Percentiles rank a stretch among this genome's conserved stretches.
Conservation (phyloP, 2,329 filamentous ascomycete species). For the Trichoderma gracile region DNA sequence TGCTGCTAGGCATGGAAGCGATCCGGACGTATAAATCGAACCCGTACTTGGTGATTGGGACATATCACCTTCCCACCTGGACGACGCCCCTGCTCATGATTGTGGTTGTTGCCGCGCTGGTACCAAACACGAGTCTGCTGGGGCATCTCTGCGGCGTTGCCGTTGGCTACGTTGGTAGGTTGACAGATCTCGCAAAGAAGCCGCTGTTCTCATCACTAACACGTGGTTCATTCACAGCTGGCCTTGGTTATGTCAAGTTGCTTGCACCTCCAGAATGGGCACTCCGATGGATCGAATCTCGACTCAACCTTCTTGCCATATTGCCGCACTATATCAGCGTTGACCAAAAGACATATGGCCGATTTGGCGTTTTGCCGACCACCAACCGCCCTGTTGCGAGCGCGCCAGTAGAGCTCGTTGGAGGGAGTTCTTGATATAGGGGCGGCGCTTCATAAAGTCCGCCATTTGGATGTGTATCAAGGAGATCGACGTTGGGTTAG, state of each 20-base stretch:
- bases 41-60: conserved; percentile 68
- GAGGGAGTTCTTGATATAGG: conserved; percentile 32
- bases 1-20: conserved; percentile 80
- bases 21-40: conserved; percentile 82
- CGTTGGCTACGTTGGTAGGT: conserved; percentile 83
- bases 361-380: conserved; percentile 83
- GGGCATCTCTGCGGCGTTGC: conserved; percentile 83
- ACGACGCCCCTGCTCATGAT: conserved; percentile 78
- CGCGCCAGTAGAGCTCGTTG: conserved; percentile 60
- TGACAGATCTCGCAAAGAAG: background rate
- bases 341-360: conserved; percentile 92
- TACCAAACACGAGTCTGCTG: conserved; percentile 79
- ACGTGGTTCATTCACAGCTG: conserved; percentile 54
- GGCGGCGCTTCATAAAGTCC: background rate
- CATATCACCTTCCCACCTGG: conserved; percentile 83
- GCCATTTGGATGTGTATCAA: conserved; percentile 8
- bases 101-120: conserved; percentile 71
- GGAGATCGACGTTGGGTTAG: background rate
- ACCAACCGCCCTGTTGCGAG: conserved; percentile 44
- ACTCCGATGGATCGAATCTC: conserved; percentile 83
- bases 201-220: background rate
- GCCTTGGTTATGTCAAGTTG: conserved; percentile 84
- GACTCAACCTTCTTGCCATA: conserved; percentile 79
- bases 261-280: conserved; percentile 87
- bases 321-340: conserved; percentile 91